A percentile compares a stretch with the other conserved stretches of the same genome.
These are phyloP conservation scores for Penicillium manginii DNA, from an alignment of 495 filamentous ascomycete species.

Conservation along the genomic window DNA sequence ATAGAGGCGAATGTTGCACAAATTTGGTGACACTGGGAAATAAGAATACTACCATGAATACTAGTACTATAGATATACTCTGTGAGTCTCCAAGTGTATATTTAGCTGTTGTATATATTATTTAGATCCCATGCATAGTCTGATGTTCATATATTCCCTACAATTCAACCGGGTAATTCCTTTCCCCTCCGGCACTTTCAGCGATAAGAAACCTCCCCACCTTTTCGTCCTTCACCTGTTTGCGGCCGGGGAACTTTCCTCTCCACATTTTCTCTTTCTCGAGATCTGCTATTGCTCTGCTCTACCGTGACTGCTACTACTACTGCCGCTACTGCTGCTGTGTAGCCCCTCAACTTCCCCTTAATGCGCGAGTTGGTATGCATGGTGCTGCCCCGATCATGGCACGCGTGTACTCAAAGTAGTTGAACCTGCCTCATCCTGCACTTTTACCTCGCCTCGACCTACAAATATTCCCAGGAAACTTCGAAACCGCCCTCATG, in stretches of 20 bases:
- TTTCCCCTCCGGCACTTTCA: neutral
- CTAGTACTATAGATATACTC: too few species aligned
- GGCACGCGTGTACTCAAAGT: constrained; percentile 10
- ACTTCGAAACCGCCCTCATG: constrained; percentile 7
- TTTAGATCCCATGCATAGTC: too few species aligned
- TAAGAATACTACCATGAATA: too few species aligned
- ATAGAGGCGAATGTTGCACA: too few species aligned
- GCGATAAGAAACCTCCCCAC: neutral
- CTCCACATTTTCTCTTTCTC: neutral
- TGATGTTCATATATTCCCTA: too few species aligned
- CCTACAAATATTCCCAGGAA: neutral
- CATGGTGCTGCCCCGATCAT: constrained; percentile 12
- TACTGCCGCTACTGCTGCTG: neutral
- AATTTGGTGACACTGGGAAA: too few species aligned
- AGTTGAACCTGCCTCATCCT: constrained; percentile 2
- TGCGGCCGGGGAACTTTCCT: constrained; percentile 10
- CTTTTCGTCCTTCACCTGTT: neutral
- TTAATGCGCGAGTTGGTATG: constrained; percentile 9
- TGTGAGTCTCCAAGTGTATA: too few species aligned
- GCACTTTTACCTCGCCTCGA: neutral
- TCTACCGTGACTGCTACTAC: too few species aligned
- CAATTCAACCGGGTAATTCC: neutral
- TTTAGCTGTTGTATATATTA: too few species aligned
- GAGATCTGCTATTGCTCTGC: neutral
- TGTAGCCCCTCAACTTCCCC: neutral